Conservation (phyloP, 2,329 filamentous ascomycete species). For the Grosmannia serpens region DNA sequence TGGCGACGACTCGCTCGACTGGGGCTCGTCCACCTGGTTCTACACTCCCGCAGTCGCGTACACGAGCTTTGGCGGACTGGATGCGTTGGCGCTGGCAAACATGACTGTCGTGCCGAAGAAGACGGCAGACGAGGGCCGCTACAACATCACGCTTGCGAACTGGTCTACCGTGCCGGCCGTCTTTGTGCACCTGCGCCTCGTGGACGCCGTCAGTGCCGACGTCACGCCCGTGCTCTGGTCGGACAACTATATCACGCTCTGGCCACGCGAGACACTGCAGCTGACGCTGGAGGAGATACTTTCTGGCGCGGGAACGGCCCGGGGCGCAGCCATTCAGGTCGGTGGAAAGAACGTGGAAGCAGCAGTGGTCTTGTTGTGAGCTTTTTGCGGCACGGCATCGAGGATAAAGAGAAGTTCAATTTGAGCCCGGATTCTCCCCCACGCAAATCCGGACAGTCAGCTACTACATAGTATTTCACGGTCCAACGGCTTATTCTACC, state of each 20-base stretch:
- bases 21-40: conserved; percentile 47
- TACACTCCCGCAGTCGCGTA: conserved; percentile 43
- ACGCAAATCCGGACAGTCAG: no score
- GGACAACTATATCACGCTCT: conserved; percentile 53
- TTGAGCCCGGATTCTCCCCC: no score
- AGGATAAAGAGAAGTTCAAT: not conserved
- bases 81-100: not conserved
- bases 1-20: conserved; percentile 37
- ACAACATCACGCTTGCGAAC: conserved; percentile 36
- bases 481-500: no score
- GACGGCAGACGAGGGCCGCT: not conserved
- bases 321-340: not conserved
- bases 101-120: not conserved
- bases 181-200: conserved; percentile 41
- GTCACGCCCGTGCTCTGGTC: conserved; percentile 44
- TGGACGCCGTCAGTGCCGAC: conserved; percentile 31
- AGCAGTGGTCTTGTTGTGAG: not conserved
- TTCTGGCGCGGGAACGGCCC: not conserved
- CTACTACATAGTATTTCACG: no score
- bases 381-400: not conserved
- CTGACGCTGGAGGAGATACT: conserved; percentile 20
- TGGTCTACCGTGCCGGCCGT: conserved; percentile 40
- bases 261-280: conserved; percentile 39
- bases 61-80: conserved; percentile 20
- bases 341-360: not conserved